Base-by-base conservation (phyloP, 83 land plant species). In the Larix sibirica region DNA sequence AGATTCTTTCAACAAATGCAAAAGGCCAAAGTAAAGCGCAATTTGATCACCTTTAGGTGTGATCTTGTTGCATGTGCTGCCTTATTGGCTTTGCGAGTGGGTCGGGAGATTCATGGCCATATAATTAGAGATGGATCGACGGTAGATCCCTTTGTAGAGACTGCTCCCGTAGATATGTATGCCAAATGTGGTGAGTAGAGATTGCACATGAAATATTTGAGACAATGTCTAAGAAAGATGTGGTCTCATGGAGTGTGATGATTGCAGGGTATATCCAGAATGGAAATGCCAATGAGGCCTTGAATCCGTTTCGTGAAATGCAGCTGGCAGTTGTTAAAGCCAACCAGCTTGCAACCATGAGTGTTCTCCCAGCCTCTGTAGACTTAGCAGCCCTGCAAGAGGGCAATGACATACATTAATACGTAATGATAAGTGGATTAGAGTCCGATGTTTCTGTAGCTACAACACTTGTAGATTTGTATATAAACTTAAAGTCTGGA, bases 401-500 rank as follows among this genome's bases (percentile, higher is more conserved):
- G 75, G 88, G 87, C 1, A 86, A 44, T 65, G 86, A 88, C 86
- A 84, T 89, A 77, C 85, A 84, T 42, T 77, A 81, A 28, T 81
- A 77, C 54, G 79, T 80, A 17, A 16, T 40, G 17, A 62, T 63
- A 0, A 86, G 85, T 75, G 87, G 87, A 61, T 82, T 77, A 79
- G 77, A 38, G 24, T 63, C 77, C 78, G 83, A 89, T 75, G 24
- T 83, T 24, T 73, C 83, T 81, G 84, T 88, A 1, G 77, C 61
- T 80, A 88, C 88, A 24, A 84, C 88, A 4, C 85, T 88, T 23
- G 86, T 92, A 50, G 91, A 88, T 61, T 91, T 93, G 94, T 89
- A 82, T 88, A 81, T 89, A 31, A 33, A 33, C 36, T 33, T 33
- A 33, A 93, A 93, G 81, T 91, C 90, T 64, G 95, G 95, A 71